phyloP scores from a whole-genome alignment of 1,139 yeast species.

The Saccharomyces hybrid region DNA sequence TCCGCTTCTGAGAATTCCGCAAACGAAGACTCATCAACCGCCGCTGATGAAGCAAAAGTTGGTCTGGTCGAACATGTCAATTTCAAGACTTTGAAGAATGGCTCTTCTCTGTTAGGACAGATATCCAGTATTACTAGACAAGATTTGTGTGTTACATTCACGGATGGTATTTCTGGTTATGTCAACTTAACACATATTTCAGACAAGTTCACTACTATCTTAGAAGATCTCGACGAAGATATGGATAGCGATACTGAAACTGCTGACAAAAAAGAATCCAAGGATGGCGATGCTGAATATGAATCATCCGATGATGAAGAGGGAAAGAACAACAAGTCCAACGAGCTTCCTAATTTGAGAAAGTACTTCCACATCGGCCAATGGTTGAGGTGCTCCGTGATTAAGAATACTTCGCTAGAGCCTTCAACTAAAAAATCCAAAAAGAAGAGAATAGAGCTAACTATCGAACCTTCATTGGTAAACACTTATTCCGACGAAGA shows the following conservation, averaged over 20 bases:
- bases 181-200: constrained; percentile 73
- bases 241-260: constrained; percentile 32
- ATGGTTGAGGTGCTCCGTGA: constrained; percentile 76
- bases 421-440: constrained; percentile 33
- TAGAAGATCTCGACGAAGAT: constrained; percentile 48
- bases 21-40: constrained; percentile 18
- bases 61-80: constrained; percentile 51
- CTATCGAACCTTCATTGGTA: constrained; percentile 67
- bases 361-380: constrained; percentile 62
- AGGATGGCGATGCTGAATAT: constrained; percentile 32
- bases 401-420: constrained; percentile 38
- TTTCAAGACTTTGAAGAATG: constrained; percentile 57
- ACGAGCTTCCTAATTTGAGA: constrained; percentile 48
- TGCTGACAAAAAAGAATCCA: constrained; percentile 14
- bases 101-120: constrained; percentile 72
- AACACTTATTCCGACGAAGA: constrained; percentile 62
- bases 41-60: constrained; percentile 20
- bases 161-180: constrained; percentile 75
- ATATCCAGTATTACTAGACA: constrained; percentile 49
- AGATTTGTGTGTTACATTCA: constrained; percentile 62
- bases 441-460: constrained; percentile 57
- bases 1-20: constrained; percentile 21
- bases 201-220: constrained; percentile 46
- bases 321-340: constrained; percentile 27
- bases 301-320: constrained; percentile 31